Evolutionary conservation across 768 basidiomycete species (phyloP), one percentile per base, ranked within the genome.

Genomic region (Boletellus ananiceps): DNA sequence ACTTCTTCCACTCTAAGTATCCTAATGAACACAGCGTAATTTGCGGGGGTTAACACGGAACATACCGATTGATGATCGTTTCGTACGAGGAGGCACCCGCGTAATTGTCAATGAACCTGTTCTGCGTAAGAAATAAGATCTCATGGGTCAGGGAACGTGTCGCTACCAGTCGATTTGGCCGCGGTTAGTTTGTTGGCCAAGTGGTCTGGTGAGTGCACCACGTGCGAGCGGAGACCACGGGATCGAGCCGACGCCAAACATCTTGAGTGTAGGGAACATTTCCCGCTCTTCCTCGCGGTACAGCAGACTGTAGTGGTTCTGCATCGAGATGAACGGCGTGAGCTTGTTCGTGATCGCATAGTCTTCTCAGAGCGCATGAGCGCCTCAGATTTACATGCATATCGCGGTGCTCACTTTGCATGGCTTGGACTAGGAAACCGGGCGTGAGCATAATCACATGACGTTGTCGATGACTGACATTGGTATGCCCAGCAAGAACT

Each of bases 241-340:
- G 44, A 77, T 74, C 21, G 67, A 58, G 1, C 75, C 77, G 25
- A 74, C 69, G 40, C 75, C 75, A 47, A 73, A 70, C 58, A 69
- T 65, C 57, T 75, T 65, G 37, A 75, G 63, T 3, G 69, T 69
- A n/a, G 82, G 81, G 55, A 80, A 75, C 76, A 79, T 78, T 57
- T 79, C 78, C 21, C 67, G 71, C 57, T 80, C 82, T 60, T 84
- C 82, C 59, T 83, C 82, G 37, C 81, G 74, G 57, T 83, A 83
- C 33, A 79, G 39, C 5, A 80, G 69, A 49, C 61, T 75, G 59
- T 83, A 76, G 52, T 79, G 74, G 63, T 83, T 81, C 62, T 83
- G 82, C 82, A 83, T 83, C 9, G 77, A 77, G 64, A 82, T 77
- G 66, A 83, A 82, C 5, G 75, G 77, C 7, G 76, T 78, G 31